Conservation (phyloP, 2,329 filamentous ascomycete genomes). For the Nigrospora osmanthi region DNA sequence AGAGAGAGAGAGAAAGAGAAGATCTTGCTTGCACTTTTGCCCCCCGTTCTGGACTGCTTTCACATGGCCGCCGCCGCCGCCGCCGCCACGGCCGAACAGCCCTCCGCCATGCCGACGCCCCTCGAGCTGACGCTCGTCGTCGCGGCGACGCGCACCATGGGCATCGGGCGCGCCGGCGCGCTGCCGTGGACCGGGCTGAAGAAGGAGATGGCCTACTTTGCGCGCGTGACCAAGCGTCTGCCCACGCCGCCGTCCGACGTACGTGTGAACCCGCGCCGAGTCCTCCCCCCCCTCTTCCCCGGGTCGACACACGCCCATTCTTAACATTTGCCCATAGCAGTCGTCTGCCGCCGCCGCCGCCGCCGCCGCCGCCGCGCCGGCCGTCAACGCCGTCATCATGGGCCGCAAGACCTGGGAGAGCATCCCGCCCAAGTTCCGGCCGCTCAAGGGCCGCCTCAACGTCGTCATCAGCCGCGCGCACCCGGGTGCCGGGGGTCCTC, state of each 20-base stretch:
- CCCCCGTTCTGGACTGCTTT: no score
- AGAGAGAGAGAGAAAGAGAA: no score
- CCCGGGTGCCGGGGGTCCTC: constrained; percentile 8
- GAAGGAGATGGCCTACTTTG: constrained; percentile 93
- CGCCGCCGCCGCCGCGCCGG: constrained; percentile 22
- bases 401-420: constrained; percentile 95
- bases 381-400: constrained; percentile 81
- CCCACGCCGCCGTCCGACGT: constrained; percentile 26
- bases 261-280: constrained; percentile 3
- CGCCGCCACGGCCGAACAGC: no score
- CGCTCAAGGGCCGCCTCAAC: constrained; percentile 73
- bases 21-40: no score
- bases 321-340: no score
- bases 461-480: constrained; percentile 64
- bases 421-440: constrained; percentile 71
- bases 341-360: constrained; percentile 23
- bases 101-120: constrained; percentile 12
- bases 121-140: constrained; percentile 81
- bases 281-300: neutral
- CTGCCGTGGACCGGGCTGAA: constrained; percentile 87
- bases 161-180: constrained; percentile 71
- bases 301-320: neutral
- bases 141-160: constrained; percentile 82
- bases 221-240: constrained; percentile 72
- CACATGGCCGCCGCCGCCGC: neutral